These are phyloP conservation scores for Penicillium odoratum DNA, from an alignment of 495 filamentous ascomycete species.

Conservation along the genomic window DNA sequence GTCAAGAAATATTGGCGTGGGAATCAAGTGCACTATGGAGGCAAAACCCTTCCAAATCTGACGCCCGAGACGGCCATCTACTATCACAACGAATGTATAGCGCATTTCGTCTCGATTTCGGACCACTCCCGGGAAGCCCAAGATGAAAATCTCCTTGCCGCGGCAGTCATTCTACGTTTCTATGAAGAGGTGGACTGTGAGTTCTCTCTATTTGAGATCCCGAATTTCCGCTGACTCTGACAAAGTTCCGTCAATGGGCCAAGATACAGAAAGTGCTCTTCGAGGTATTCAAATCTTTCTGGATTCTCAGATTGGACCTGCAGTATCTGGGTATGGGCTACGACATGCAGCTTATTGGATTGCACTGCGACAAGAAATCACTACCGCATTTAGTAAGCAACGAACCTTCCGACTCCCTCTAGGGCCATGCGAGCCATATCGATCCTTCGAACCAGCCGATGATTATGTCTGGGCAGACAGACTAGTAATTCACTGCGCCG, in stretches of 20 bases:
- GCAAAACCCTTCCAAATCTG: slow-evolving; percentile 20
- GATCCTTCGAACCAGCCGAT: slow-evolving; percentile 29
- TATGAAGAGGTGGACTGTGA: slow-evolving; percentile 35
- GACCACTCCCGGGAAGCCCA: slow-evolving; percentile 18
- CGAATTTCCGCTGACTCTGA: neutral
- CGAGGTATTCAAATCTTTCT: slow-evolving; percentile 19
- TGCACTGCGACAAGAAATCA: slow-evolving; percentile 38
- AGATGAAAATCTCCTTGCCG: slow-evolving; percentile 30
- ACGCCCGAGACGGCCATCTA: slow-evolving; percentile 24
- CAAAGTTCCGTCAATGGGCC: slow-evolving; percentile 14
- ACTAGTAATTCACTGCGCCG: slow-evolving; percentile 32
- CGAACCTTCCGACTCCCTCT: slow-evolving; percentile 28
- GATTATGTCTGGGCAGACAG: slow-evolving; percentile 38
- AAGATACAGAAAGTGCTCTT: slow-evolving; percentile 17
- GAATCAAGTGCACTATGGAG: slow-evolving; percentile 20
- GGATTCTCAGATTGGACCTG: slow-evolving; percentile 13
- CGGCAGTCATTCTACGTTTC: slow-evolving; percentile 34
- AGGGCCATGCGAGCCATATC: slow-evolving; percentile 22
- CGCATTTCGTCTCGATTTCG: slow-evolving; percentile 21
- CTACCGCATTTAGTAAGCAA: slow-evolving; percentile 37
- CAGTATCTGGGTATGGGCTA: slow-evolving; percentile 22
- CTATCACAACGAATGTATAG: slow-evolving; percentile 32
- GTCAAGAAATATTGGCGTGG: slow-evolving; percentile 21
- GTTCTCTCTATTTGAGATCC: neutral
- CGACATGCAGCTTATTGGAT: slow-evolving; percentile 36